Conservation (phyloP, 225 moss, liverwort and hornwort genomes). For the Marchantia polymorpha region DNA sequence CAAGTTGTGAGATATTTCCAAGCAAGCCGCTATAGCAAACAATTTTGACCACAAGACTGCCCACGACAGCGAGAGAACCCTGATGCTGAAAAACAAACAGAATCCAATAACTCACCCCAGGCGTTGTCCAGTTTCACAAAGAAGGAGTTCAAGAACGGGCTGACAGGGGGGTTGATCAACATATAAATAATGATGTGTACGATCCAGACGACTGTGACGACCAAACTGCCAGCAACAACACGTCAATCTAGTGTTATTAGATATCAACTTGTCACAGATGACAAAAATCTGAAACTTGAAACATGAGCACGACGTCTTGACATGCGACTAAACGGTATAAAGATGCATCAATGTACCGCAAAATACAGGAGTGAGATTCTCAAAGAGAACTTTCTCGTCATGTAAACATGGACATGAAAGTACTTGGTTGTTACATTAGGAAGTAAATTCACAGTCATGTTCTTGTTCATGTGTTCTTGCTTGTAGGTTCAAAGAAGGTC, state of each 20-base stretch:
- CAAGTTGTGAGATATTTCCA: background rate
- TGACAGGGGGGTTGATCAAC: slow-evolving; percentile 64
- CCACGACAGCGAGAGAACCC: no score
- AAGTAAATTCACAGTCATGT: no score
- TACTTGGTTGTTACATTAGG: background rate
- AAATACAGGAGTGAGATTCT: background rate
- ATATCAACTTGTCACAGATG: background rate
- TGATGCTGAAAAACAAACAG: background rate
- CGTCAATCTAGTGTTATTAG: background rate
- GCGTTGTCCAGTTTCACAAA: slow-evolving; percentile 79
- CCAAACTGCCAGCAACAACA: slow-evolving; percentile 48
- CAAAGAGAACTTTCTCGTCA: background rate
- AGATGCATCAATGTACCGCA: background rate
- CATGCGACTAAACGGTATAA: background rate
- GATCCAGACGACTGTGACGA: slow-evolving; percentile 78
- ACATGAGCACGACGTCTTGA: background rate
- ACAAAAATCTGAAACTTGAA: background rate
- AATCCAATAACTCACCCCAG: slow-evolving; percentile 59
- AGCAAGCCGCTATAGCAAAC: background rate
- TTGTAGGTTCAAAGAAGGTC: background rate
- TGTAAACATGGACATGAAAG: no score
- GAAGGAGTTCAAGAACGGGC: slow-evolving; percentile 69
- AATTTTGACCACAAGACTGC: background rate
- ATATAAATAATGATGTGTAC: slow-evolving; percentile 93
- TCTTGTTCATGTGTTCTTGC: background rate